Evolutionary conservation across 495 filamentous ascomycete genomes (phyloP).

Genomic region (Hypoxylon rickii): DNA sequence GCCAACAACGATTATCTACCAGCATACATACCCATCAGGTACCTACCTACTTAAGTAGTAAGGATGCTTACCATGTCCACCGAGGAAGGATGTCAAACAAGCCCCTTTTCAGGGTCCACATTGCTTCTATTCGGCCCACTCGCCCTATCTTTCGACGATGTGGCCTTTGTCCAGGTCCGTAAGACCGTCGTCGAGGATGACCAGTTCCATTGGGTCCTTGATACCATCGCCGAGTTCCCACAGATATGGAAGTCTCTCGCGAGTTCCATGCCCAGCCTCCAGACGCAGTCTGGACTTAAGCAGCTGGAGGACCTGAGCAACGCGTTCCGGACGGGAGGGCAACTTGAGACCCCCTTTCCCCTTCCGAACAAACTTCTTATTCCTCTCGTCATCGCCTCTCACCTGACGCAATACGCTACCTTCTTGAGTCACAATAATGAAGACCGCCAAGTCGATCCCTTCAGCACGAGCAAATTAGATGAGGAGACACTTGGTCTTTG

Average conservation of each 20-base stretch:
- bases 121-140: conserved; percentile 38
- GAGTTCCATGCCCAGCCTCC: conserved; percentile 35
- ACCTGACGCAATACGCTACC: conserved; percentile 26
- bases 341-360: conserved; percentile 18
- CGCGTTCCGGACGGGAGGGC: conserved; percentile 32
- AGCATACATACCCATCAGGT: no score
- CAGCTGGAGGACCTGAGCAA: conserved; percentile 33
- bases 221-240: conserved; percentile 37
- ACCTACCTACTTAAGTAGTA: no score
- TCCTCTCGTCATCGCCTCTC: conserved; percentile 22
- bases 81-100: conserved; percentile 15
- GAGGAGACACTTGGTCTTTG: conserved; percentile 53
- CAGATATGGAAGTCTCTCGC: conserved; percentile 39
- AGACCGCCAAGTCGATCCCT: neutral
- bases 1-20: no score
- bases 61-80: conserved; percentile 11
- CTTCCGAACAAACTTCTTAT: conserved; percentile 31
- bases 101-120: conserved; percentile 15
- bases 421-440: conserved; percentile 12
- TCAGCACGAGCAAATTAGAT: conserved; percentile 5
- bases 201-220: conserved; percentile 39
- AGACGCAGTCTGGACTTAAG: conserved; percentile 22
- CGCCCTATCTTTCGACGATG: conserved; percentile 41
- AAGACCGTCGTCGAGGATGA: conserved; percentile 35
- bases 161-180: conserved; percentile 35